Percentiles rank a stretch among this genome's conserved stretches.
Conservation (phyloP, 257 asterid genomes). For the Solanum raphanifolium region DNA sequence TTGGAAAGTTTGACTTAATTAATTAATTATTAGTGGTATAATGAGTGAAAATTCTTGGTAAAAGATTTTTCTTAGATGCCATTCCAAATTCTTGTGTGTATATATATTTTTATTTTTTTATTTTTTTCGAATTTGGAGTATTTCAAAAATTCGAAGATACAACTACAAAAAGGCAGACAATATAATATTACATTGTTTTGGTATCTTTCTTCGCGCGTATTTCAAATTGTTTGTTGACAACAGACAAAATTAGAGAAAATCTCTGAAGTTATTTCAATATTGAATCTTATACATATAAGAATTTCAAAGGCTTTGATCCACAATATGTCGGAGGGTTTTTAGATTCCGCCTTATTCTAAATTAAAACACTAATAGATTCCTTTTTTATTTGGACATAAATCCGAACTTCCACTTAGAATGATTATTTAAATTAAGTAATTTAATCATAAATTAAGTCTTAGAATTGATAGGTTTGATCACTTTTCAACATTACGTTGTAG, state of each 20-base stretch:
- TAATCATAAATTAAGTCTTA: background rate
- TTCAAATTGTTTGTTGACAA: background rate
- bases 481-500: background rate
- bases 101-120: too few relatives aligned
- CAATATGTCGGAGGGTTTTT: background rate
- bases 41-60: background rate
- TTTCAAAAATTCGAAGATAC: background rate
- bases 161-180: too few relatives aligned
- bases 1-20: background rate
- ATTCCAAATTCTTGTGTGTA: background rate
- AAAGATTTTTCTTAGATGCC: background rate
- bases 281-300: background rate
- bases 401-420: background rate
- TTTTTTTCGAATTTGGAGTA: background rate
- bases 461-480: background rate
- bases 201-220: too few relatives aligned
- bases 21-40: background rate
- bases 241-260: background rate
- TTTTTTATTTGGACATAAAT: background rate
- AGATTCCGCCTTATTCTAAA: background rate
- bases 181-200: too few relatives aligned
- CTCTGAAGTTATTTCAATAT: background rate
- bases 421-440: too few relatives aligned
- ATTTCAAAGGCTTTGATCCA: background rate
- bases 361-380: background rate